phyloP scores from a whole-genome alignment of 441 rosid species.

The Eruca vesicaria region DNA sequence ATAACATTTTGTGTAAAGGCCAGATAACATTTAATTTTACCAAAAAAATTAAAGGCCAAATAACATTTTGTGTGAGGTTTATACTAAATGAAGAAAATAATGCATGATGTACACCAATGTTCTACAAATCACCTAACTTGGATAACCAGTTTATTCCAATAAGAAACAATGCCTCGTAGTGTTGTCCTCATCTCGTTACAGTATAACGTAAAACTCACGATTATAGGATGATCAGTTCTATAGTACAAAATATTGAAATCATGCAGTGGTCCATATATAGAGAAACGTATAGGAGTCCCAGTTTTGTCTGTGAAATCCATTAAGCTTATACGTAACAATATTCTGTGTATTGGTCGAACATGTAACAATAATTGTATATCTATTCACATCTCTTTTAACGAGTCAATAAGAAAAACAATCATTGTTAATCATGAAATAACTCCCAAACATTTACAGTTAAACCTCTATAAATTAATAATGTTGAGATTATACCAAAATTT shows the following conservation, averaged over 20 bases:
- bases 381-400: not conserved
- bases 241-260: conserved; percentile 1
- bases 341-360: not conserved
- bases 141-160: not conserved
- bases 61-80: not conserved
- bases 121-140: not conserved
- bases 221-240: conserved; percentile 6
- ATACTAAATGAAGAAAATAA: not conserved
- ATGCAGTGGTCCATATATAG: too few relatives aligned
- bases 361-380: not conserved
- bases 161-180: not conserved
- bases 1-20: not conserved
- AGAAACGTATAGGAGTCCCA: too few relatives aligned
- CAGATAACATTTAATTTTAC: too few relatives aligned
- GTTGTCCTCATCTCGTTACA: conserved; percentile 13
- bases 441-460: too few relatives aligned
- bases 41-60: not conserved
- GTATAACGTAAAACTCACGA: conserved; percentile 11
- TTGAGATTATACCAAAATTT: too few relatives aligned
- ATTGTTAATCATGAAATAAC: too few relatives aligned
- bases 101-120: not conserved
- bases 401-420: not conserved
- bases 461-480: too few relatives aligned
- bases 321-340: not conserved
- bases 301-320: not conserved